Base-by-base conservation (phyloP, 805 yeast species). In the Saccharomycopsis guyanensis region DNA sequence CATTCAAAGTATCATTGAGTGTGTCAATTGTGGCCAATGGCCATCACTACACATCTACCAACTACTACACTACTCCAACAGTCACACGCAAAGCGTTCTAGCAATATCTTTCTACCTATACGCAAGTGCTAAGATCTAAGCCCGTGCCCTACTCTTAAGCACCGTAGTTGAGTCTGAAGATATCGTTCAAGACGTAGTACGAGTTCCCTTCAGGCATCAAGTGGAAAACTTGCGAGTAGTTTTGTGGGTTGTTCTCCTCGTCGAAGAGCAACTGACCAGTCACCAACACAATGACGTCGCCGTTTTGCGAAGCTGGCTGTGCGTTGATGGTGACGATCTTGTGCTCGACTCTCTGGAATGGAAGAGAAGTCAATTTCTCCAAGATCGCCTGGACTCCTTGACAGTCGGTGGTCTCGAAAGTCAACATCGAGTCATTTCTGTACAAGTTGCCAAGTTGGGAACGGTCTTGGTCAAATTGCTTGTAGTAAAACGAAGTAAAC, bases 221-320 rank as follows among this genome's bases (percentile, higher is more conserved):
- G 65, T 93, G 97, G 80, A 93, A 93, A 40, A 87, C 95, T 71
- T 93, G 98, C 27, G 97, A 86, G 70, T 89, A 93, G 69, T 96
- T 82, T 69, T 91, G 97, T 47, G 97, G 79, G 66, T 87, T 88
- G 63, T 81, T 85, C 72, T 93, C 97, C 54, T 91, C 97, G 64
- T 93, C 98, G 54, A 73, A 68, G 58, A 88, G 68, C 55, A 93
- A 76, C 66, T 86, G 96, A 54, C 98, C 98, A 46, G 98, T 93
- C 58, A 93, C 97, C 93, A 93, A 82, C 45, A 91, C 97, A 58
- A 93, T 73, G 46, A 93, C 95, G 63, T 91, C 97, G 53, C 93
- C 91, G 57, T 72, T 77, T 49, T 95, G 86, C 48, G 95, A 83
- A 33, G 94, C 96, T 42, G 98, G 98, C 70, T 93, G 98, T 39